Evolutionary conservation across 176 grass and related monocot genomes (phyloP).

Genomic region (Eleusine indica): DNA sequence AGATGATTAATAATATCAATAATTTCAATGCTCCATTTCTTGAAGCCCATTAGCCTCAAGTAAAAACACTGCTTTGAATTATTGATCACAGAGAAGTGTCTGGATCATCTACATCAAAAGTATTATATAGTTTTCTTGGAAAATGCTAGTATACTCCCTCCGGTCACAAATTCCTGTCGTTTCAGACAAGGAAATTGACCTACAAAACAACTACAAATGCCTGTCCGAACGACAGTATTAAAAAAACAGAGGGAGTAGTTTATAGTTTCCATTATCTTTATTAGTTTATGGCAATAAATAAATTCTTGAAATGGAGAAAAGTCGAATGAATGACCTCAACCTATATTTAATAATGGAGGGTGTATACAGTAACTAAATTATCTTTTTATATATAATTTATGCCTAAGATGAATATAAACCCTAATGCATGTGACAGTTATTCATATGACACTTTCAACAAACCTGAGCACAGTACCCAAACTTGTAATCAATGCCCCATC

Average conservation of each 20-base stretch:
- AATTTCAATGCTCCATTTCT: constrained; percentile 3
- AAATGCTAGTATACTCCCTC: not conserved
- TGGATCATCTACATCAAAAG: not conserved
- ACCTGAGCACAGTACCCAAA: constrained; percentile 98
- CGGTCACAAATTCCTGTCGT: too few species aligned
- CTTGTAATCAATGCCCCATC: constrained; percentile 95
- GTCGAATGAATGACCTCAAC: not conserved
- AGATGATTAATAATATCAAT: constrained; percentile 9
- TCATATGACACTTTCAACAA: constrained; percentile 30
- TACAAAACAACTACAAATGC: too few species aligned
- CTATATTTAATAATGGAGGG: not conserved
- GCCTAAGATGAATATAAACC: not conserved
- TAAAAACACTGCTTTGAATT: not conserved
- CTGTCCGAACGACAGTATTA: too few species aligned
- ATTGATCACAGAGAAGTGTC: not conserved
- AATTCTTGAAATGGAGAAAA: not conserved
- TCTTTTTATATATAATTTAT: not conserved
- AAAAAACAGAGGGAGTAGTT: not conserved
- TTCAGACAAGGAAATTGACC: too few species aligned
- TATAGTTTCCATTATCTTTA: not conserved
- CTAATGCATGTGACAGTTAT: constrained; percentile 17
- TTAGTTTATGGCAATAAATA: not conserved
- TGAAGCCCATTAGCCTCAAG: not conserved
- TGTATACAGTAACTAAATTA: not conserved
- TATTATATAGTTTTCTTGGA: not conserved